Percentiles rank a stretch among this genome's conserved stretches.
These are phyloP conservation scores for Talaromyces marneffei DNA, from an alignment of 2,329 filamentous ascomycete genomes.

Conservation along the genomic window DNA sequence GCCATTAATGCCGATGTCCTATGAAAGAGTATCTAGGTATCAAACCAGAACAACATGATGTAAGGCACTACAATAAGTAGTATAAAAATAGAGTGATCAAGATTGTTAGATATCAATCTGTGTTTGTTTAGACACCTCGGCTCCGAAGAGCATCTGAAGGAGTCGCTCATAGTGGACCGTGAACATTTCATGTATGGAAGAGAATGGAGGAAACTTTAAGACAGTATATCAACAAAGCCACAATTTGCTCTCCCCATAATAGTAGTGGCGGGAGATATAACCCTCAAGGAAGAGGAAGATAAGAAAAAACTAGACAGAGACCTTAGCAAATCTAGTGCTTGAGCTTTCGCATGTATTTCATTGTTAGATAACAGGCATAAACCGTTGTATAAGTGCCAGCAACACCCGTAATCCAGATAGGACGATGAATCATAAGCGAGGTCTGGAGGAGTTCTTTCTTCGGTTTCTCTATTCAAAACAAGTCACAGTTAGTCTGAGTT, in stretches of 20 bases:
- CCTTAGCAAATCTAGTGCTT: background rate
- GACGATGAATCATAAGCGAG: conserved; percentile 12
- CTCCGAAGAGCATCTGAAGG: too few relatives aligned
- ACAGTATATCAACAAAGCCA: background rate
- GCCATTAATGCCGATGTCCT: background rate
- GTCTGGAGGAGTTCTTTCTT: conserved; percentile 13
- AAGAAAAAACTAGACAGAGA: background rate
- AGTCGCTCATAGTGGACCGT: background rate
- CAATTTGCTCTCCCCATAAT: background rate
- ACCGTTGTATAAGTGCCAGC: conserved; percentile 13
- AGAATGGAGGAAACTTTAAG: background rate
- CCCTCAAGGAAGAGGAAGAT: background rate
- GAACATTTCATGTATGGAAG: background rate
- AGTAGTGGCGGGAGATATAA: background rate
- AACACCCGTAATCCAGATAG: conserved; percentile 11
- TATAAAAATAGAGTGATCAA: background rate
- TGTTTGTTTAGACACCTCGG: background rate
- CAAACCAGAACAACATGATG: background rate
- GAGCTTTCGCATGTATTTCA: conserved; percentile 7
- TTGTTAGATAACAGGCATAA: conserved; percentile 7
- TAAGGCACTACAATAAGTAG: background rate
- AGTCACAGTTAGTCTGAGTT: background rate
- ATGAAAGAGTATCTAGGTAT: background rate
- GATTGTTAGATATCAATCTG: background rate
- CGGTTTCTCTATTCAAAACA: conserved; percentile 7